Percentiles rank a stretch among this genome's conserved stretches.
These are phyloP conservation scores for Candolleomyces efflorescens DNA, from an alignment of 768 basidiomycete species.

Conservation along the genomic window DNA sequence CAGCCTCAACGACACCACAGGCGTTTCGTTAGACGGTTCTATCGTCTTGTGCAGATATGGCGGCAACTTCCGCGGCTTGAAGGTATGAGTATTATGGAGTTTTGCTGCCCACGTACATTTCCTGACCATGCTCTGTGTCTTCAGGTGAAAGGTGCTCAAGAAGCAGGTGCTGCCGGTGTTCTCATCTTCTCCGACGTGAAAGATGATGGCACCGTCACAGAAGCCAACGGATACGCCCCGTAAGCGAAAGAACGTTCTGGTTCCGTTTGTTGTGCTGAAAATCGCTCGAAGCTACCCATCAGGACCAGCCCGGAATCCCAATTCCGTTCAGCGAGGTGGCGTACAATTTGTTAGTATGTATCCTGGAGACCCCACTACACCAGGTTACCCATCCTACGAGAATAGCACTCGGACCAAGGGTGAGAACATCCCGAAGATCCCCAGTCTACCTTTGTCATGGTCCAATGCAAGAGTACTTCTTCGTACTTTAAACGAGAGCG, in stretches of 20 bases:
- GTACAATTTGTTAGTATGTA: slow-evolving; percentile 67
- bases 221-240: slow-evolving; percentile 66
- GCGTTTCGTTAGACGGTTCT: slow-evolving; percentile 67
- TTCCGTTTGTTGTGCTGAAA: not conserved
- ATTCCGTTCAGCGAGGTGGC: slow-evolving; percentile 80
- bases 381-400: slow-evolving; percentile 82
- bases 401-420: slow-evolving; percentile 65
- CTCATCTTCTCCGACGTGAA: slow-evolving; percentile 81
- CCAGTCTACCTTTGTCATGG: slow-evolving; percentile 90
- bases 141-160: slow-evolving; percentile 76
- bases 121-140: slow-evolving; percentile 8
- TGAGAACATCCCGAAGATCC: slow-evolving; percentile 66
- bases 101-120: not conserved
- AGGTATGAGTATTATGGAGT: slow-evolving; percentile 36
- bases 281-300: slow-evolving; percentile 48
- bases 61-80: slow-evolving; percentile 76
- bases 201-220: slow-evolving; percentile 76
- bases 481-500: slow-evolving; percentile 14
- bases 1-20: slow-evolving; percentile 21
- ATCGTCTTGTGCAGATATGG: slow-evolving; percentile 79
- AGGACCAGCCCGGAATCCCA: slow-evolving; percentile 84
- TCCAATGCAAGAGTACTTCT: slow-evolving; percentile 69
- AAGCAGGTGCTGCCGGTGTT: slow-evolving; percentile 68
- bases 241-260: slow-evolving; percentile 1
- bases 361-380: slow-evolving; percentile 81